These are phyloP conservation scores for Fagopyrum esculentum DNA, from an alignment of 148 eudicot species.

Conservation along the genomic window DNA sequence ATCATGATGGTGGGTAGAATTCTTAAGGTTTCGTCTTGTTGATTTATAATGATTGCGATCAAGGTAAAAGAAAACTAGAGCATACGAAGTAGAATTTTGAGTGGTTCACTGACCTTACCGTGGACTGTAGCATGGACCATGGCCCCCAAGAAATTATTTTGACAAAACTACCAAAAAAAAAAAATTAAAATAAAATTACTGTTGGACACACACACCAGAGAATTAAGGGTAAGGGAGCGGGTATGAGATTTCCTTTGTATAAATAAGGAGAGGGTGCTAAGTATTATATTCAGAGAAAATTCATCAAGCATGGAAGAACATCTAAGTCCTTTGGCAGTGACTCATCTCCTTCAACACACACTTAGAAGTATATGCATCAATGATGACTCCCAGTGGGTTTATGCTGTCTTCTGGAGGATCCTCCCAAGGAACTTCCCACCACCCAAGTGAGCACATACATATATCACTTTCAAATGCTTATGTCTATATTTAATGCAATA, in stretches of 20 bases:
- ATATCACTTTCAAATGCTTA: background rate
- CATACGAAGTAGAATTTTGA: too few relatives aligned
- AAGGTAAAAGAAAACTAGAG: too few relatives aligned
- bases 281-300: background rate
- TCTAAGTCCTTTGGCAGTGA: constrained; percentile 55
- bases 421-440: constrained; percentile 97
- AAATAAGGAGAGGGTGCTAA: background rate
- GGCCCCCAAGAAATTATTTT: background rate
- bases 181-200: background rate
- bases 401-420: constrained; percentile 98
- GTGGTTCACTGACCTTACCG: too few relatives aligned
- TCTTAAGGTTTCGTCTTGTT: too few relatives aligned
- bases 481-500: too few relatives aligned
- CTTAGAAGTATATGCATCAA: constrained; percentile 83
- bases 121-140: background rate
- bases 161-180: background rate
- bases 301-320: constrained; percentile 62
- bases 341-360: constrained; percentile 98
- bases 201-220: too few relatives aligned
- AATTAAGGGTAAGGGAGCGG: too few relatives aligned
- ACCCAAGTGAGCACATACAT: constrained; percentile 51
- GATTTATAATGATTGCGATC: too few relatives aligned
- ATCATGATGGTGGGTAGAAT: too few relatives aligned
- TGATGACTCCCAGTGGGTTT: constrained; percentile 90
- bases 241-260: background rate